Evolutionary conservation across 257 asterid species (phyloP).

Genomic region (Penstemon newberryi): DNA sequence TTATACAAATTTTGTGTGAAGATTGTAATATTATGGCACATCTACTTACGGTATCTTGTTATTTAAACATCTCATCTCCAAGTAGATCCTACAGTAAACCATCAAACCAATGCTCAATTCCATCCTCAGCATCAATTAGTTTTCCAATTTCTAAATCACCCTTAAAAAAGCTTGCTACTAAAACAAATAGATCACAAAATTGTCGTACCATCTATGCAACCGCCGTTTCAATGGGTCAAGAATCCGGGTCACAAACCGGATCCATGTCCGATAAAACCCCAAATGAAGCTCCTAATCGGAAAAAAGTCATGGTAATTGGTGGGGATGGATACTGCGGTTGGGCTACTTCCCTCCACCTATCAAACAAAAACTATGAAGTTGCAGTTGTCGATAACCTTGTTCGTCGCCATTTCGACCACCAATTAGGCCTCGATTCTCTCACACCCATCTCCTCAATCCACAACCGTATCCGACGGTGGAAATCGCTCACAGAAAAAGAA

Average conservation of each 20-base stretch:
- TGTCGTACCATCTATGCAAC: slow-evolving; percentile 32
- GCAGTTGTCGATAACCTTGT: slow-evolving; percentile 84
- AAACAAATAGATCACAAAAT: slow-evolving; percentile 27
- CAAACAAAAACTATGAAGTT: slow-evolving; percentile 68
- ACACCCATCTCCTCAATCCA: slow-evolving; percentile 90
- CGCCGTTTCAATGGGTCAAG: slow-evolving; percentile 62
- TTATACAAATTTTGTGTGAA: slow-evolving; percentile 9
- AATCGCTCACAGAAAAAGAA: slow-evolving; percentile 72
- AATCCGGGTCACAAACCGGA: slow-evolving; percentile 43
- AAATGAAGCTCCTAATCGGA: slow-evolving; percentile 38
- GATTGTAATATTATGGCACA: slow-evolving; percentile 57
- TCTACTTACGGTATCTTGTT: slow-evolving; percentile 58
- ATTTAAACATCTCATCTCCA: slow-evolving; percentile 42
- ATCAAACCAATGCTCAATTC: slow-evolving; percentile 30
- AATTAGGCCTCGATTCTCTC: slow-evolving; percentile 88
- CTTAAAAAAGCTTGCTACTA: slow-evolving; percentile 28
- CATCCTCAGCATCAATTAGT: slow-evolving; percentile 39
- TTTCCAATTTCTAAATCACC: slow-evolving; percentile 33
- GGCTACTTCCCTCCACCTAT: slow-evolving; percentile 78
- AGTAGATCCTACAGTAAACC: slow-evolving; percentile 35
- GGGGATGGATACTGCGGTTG: slow-evolving; percentile 96
- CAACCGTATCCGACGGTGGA: slow-evolving; percentile 79
- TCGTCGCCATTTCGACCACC: slow-evolving; percentile 87
- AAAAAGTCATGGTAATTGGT: slow-evolving; percentile 91
- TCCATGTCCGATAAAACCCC: slow-evolving; percentile 36